phyloP scores from a whole-genome alignment of 805 yeast species.

The Pichia paraexigua region DNA sequence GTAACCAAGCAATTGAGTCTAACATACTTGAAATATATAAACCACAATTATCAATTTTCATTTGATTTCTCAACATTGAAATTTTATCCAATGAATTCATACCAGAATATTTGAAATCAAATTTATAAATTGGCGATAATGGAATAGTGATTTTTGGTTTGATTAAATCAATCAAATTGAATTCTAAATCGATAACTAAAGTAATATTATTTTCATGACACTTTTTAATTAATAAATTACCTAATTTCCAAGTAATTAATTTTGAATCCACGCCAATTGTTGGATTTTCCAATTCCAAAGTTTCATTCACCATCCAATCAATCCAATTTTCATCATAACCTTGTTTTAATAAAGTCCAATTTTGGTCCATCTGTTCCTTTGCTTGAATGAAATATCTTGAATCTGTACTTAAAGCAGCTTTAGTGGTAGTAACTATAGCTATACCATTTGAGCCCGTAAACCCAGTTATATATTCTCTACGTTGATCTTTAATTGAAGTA shows the following conservation, averaged over 20 bases:
- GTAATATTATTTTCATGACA: slow-evolving; percentile 32
- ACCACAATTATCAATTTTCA: slow-evolving; percentile 25
- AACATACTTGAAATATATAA: slow-evolving; percentile 44
- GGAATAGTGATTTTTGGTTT: slow-evolving; percentile 22
- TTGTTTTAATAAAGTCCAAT: slow-evolving; percentile 77
- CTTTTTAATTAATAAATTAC: slow-evolving; percentile 31
- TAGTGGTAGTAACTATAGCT: slow-evolving; percentile 64
- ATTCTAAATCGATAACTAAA: slow-evolving; percentile 41
- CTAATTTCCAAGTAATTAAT: slow-evolving; percentile 47
- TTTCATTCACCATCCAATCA: slow-evolving; percentile 60
- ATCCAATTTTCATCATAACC: slow-evolving; percentile 78
- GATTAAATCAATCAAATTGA: slow-evolving; percentile 66
- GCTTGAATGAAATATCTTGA: slow-evolving; percentile 95
- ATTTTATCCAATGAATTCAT: slow-evolving; percentile 32
- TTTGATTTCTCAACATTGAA: slow-evolving; percentile 21
- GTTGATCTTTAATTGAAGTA: slow-evolving; percentile 70
- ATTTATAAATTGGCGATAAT: slow-evolving; percentile 17
- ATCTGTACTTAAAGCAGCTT: slow-evolving; percentile 83
- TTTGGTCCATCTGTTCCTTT: slow-evolving; percentile 63
- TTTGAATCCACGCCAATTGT: slow-evolving; percentile 77
- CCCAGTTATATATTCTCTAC: slow-evolving; percentile 76
- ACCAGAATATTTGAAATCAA: slow-evolving; percentile 35
- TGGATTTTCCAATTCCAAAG: slow-evolving; percentile 17
- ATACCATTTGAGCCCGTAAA: slow-evolving; percentile 93
- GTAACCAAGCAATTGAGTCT: slow-evolving; percentile 47